Base-by-base conservation (phyloP, 1,284 basidiomycete genomes). In the Chalciporus sp. region DNA sequence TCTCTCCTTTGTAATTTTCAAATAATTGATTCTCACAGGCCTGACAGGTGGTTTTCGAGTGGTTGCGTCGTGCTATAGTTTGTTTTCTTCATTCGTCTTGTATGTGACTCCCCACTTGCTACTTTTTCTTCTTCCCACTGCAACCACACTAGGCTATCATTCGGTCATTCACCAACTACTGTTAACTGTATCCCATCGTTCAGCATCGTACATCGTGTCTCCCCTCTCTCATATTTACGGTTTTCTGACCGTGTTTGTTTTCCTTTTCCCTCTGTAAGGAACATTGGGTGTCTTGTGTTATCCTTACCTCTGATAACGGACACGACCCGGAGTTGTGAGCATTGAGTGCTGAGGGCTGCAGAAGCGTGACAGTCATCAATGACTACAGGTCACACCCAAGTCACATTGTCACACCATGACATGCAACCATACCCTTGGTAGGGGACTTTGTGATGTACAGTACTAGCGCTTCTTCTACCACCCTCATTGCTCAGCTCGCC, bases 21-120 rank as follows among this genome's bases (percentile, higher is more conserved):
- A 19, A 27, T 12, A 45, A 49, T 52, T 45, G 43, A 16, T 49
- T 28, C 51, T 69, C 45, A 69, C 44, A 40, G 28, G 27, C 41
- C 43, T 41, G 39, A 16, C 67, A 81, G 77, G 78, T 79, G 77
- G 77, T 79, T 79, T 60, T 73, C 76, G 65, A 75, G 75, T 57
- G 77, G 77, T 48, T 79, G 77, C 62, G 69, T 69, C 52, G 70
- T 78, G 51, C 47, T 70, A 50, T 70, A 53, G 28, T 20, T 14
- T 14, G 26, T 42, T 42, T 12, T 47, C 42, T 26, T 42, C 19
- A 26, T 48, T 26, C 19, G 43, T 53, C 43, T 56, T 53, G 50
- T 50, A 44, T 68, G 55, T 51, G 52, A 40, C 55, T 39, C 49
- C 55, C 44, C 49, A 9, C 43, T 49, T 49, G 47, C 51, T 55